Evolutionary conservation across 345 rosid genomes (phyloP), one percentile per base, ranked within the genome.

Genomic region (Eucalyptus pauciflora): DNA sequence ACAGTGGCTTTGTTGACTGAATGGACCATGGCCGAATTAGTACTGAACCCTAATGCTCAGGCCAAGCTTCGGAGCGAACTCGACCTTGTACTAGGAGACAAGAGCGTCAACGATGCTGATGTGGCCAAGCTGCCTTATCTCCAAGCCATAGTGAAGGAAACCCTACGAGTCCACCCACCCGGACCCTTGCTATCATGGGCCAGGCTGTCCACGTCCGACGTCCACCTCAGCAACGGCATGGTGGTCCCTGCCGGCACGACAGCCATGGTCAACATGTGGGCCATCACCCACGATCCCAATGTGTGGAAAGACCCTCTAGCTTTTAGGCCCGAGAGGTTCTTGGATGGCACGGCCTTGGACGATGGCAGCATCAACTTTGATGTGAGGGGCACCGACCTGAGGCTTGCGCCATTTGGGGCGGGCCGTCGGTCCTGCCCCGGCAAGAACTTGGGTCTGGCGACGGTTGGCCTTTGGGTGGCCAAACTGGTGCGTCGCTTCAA

Each of bases 111-210:
- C 5, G 94, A 93, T 50, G 88, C 89, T 87, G 93, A 91, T 62
- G 89, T 94, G 18, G 88, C 90, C 1, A 91, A 89, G 41, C 60
- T 91, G 58, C 88, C 92, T 16, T 93, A 89, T 86, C 94, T 94
- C 3, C 92, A 92, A 56, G 95, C 94, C 4, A 91, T 94, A 29
- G 86, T 93, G 43, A 94, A 94, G 89, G 96, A 94, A 92, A 92
- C 95, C 48, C 90, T 94, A 6, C 90, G 95, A 24, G 46, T 92
- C 3, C 95, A 94, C 87, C 96, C 95, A 27, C 95, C 96, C 0
- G 95, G 95, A 27, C 95, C 94, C 18, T 94, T 93, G 25, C 93
- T 95, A 2, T 94, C 96, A 1, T 94, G 95, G 96, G 95, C 96
- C 18, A 88, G 95, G 69, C 86, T 94, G 6, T 93, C 96, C 87